phyloP scores from a whole-genome alignment of 768 basidiomycete genomes.

The Fibroporia radiculosa region DNA sequence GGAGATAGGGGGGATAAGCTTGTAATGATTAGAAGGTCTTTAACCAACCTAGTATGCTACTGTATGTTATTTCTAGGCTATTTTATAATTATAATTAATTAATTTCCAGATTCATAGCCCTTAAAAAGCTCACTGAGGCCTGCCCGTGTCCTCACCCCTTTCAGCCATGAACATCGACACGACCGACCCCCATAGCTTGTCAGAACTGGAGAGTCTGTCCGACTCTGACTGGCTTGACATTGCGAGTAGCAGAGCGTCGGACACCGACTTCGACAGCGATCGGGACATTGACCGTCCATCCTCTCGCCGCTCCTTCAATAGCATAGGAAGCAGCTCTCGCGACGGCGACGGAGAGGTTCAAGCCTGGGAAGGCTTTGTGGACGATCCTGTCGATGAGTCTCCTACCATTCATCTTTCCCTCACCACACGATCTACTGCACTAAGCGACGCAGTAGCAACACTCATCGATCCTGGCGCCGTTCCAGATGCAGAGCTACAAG shows the following conservation, averaged over 20 bases:
- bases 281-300: conserved; percentile 57
- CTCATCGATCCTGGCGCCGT: conserved; percentile 13
- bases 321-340: conserved; percentile 62
- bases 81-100: too few relatives aligned
- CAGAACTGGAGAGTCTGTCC: conserved; percentile 60
- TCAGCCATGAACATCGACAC: conserved; percentile 21
- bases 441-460: neutral
- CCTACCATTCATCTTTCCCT: conserved; percentile 9
- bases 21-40: too few relatives aligned
- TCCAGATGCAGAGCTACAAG: conserved; percentile 19
- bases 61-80: too few relatives aligned
- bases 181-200: conserved; percentile 34
- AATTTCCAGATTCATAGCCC: too few relatives aligned
- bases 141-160: conserved; percentile 10
- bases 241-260: conserved; percentile 58
- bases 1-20: too few relatives aligned
- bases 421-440: conserved; percentile 1
- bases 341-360: conserved; percentile 63
- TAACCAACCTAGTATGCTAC: too few relatives aligned
- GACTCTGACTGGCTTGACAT: conserved; percentile 86
- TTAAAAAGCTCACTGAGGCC: conserved; percentile 17
- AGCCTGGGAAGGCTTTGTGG: conserved; percentile 72
- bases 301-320: conserved; percentile 64
- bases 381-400: conserved; percentile 48
- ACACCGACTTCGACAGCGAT: conserved; percentile 54